Base-by-base conservation (phyloP, 139 green algal species). In the Parachlorella kessleri region DNA sequence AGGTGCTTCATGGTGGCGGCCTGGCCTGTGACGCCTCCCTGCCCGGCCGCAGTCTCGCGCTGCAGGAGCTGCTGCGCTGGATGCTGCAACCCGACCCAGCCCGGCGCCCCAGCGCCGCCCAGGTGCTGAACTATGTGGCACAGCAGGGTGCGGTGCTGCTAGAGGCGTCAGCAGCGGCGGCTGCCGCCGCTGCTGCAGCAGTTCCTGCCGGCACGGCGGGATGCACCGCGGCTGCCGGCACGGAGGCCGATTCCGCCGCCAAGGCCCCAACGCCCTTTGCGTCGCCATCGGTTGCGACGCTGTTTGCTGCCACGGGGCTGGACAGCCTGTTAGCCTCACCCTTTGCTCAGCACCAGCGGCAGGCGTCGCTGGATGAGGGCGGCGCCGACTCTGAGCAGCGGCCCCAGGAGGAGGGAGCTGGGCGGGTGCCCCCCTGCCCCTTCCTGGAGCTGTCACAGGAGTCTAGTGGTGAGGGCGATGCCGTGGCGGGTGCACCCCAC, bases 11-110 rank as follows among this genome's bases (percentile, higher is more conserved):
- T n/a, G 35, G 77, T 66, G 7, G 39, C 36, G 74, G 68, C 37
- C 65, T 68, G 35, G 66, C 53, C 10, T n/a, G n/a, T n/a, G 66
- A 32, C 28, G n/a, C 55, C 37, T 14, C 36, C 18, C 69, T 86
- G 33, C 38, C 54, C 3, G 70, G 64, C 54, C 66, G 73, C 30
- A 78, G 73, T 10, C 23, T 77, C 2, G 48, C 64, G 28, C 80
- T 89, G 63, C 81, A 76, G 41, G 18, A 36, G 69, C 66, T 86
- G 40, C 37, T 89, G n/a, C 69, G 68, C 2, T 59, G 39, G 9
- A 81, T 89, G 81, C 73, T 89, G 59, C 68, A 77, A 38, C 64
- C 65, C 8, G 38, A 80, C 23, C 73, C 74, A 5, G 64, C 28
- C 1, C 26, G 30, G 10, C 73, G 84, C 3, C 84, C 81, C 7